phyloP scores from a whole-genome alignment of 441 rosid species.

The Syzygium malaccense region DNA sequence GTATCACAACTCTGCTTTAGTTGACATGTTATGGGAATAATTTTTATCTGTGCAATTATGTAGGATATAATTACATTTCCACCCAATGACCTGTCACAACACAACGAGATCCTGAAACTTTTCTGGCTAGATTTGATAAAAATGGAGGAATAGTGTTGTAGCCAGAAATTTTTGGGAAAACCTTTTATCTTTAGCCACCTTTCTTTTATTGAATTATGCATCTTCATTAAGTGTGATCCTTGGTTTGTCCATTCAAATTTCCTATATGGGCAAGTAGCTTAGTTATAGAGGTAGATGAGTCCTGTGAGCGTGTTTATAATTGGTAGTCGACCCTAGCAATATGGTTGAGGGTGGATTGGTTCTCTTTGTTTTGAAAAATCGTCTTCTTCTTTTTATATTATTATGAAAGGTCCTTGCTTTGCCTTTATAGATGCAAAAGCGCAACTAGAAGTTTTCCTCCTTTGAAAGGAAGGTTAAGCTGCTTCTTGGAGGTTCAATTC shows the following conservation, averaged over 20 bases:
- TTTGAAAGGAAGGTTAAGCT: not conserved
- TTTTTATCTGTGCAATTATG: not conserved
- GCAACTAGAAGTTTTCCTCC: not conserved
- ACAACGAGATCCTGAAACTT: not conserved
- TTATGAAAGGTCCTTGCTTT: not conserved
- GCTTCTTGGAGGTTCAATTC: not conserved
- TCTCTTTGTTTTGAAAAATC: not conserved
- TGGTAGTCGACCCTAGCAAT: not conserved
- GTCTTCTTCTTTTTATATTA: not conserved
- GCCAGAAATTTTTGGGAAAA: not conserved
- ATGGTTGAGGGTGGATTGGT: not conserved
- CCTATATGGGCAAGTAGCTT: not conserved
- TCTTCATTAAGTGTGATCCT: not conserved
- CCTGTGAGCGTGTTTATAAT: not conserved
- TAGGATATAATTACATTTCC: not conserved
- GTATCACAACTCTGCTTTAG: not conserved
- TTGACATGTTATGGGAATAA: not conserved
- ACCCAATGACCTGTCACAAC: not conserved
- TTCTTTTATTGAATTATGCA: not conserved
- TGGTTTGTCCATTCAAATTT: not conserved
- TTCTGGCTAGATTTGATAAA: not conserved
- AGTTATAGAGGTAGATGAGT: not conserved
- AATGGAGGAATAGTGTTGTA: not conserved
- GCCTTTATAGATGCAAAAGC: not conserved
- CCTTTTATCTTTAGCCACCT: not conserved